Evolutionary conservation across 768 basidiomycete genomes (phyloP).

Genomic region (Phanerochaete sordida): DNA sequence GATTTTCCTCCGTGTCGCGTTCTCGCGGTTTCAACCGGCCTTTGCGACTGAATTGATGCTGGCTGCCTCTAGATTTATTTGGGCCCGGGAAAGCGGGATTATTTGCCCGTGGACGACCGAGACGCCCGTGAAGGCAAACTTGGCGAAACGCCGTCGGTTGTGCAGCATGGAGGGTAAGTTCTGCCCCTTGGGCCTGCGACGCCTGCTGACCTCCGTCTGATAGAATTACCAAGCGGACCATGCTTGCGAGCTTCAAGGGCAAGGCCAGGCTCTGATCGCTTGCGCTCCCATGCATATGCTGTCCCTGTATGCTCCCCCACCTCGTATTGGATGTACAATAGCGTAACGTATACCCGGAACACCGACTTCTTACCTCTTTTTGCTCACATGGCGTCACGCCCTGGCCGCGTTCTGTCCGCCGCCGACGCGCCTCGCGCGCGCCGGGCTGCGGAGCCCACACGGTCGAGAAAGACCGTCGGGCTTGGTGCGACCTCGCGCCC

Average conservation of each 20-base stretch:
- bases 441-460: slow-evolving; percentile 6
- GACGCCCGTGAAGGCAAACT: slow-evolving; percentile 44
- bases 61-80: slow-evolving; percentile 61
- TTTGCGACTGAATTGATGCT: neutral
- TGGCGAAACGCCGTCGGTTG: slow-evolving; percentile 56
- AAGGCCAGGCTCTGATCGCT: slow-evolving; percentile 4
- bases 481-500: neutral
- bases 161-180: slow-evolving; percentile 76
- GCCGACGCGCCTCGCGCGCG: neutral
- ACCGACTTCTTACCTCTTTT: neutral
- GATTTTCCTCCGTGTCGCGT: neutral
- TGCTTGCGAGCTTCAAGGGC: slow-evolving; percentile 52
- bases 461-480: neutral
- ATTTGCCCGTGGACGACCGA: slow-evolving; percentile 63
- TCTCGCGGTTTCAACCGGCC: neutral
- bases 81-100: slow-evolving; percentile 71
- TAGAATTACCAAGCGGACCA: slow-evolving; percentile 68
- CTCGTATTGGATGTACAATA: neutral
- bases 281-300: neutral
- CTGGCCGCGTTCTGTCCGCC: neutral
- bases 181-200: slow-evolving; percentile 4
- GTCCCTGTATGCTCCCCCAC: neutral
- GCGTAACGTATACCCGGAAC: neutral
- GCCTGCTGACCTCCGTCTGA: slow-evolving; percentile 8
- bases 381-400: neutral